Evolutionary conservation across 164 flowering plant genomes (phyloP).

Genomic region (Hamamelis virginiana): DNA sequence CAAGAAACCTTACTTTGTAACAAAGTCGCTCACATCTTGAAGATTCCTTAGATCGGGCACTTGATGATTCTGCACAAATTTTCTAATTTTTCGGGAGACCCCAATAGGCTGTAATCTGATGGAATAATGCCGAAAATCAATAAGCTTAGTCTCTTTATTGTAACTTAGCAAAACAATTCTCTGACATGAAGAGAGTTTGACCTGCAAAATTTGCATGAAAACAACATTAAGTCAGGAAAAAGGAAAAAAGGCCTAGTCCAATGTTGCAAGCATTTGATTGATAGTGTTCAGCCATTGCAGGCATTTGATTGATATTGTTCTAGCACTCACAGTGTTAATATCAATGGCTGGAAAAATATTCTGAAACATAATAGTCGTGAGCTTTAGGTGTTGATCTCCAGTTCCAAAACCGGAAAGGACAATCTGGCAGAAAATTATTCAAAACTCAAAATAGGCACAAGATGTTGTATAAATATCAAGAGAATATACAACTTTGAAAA

Average conservation of each 20-base stretch:
- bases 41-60: slow-evolving; percentile 86
- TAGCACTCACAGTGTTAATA: slow-evolving; percentile 74
- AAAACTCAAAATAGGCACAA: slow-evolving; percentile 4
- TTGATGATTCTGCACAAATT: slow-evolving; percentile 90
- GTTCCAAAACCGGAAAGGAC: slow-evolving; percentile 94
- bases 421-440: slow-evolving; percentile 48
- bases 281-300: background rate
- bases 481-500: background rate
- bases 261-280: background rate
- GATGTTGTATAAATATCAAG: background rate
- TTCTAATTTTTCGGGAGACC: slow-evolving; percentile 78
- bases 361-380: slow-evolving; percentile 83
- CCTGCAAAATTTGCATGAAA: slow-evolving; percentile 39
- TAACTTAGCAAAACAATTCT: slow-evolving; percentile 85
- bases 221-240: background rate
- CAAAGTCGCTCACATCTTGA: slow-evolving; percentile 89
- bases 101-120: slow-evolving; percentile 92
- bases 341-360: slow-evolving; percentile 94
- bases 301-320: background rate
- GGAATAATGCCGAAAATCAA: slow-evolving; percentile 94
- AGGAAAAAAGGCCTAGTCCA: background rate
- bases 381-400: slow-evolving; percentile 83
- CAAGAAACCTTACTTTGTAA: slow-evolving; percentile 62
- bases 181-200: slow-evolving; percentile 85
- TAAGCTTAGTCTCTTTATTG: slow-evolving; percentile 84